Evolutionary conservation across 2,329 filamentous ascomycete genomes (phyloP).

Genomic region (Cytospora chrysosperma): DNA sequence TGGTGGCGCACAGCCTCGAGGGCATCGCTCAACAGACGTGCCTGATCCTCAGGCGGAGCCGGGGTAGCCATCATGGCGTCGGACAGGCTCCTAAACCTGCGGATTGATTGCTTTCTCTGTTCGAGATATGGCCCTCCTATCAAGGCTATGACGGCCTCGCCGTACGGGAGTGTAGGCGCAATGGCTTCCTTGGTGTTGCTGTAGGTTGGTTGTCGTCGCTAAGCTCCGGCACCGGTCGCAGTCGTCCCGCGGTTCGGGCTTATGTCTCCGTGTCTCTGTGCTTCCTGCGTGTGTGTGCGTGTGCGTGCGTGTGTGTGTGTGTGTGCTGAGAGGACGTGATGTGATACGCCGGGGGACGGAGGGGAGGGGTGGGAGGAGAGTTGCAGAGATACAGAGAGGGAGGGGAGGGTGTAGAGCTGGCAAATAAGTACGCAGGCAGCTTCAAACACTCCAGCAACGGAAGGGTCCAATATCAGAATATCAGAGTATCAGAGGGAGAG

Average conservation of each 20-base stretch:
- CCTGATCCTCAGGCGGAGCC: conserved; percentile 74
- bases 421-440: no score
- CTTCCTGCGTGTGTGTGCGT: no score
- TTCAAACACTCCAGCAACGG: not conserved
- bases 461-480: not conserved
- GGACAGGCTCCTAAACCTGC: conserved; percentile 9
- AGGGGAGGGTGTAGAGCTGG: no score
- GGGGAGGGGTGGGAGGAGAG: no score
- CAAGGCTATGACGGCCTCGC: conserved; percentile 19
- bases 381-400: no score
- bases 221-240: conserved; percentile 5
- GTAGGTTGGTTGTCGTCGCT: not conserved
- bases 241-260: not conserved
- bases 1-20: conserved; percentile 95
- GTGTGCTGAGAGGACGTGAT: no score
- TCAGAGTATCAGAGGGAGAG: not conserved
- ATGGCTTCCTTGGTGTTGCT: conserved; percentile 6
- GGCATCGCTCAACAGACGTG: conserved; percentile 94
- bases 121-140: conserved; percentile 18
- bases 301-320: no score
- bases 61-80: conserved; percentile 48
- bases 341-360: no score
- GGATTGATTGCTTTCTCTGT: conserved; percentile 13
- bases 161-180: conserved; percentile 16
- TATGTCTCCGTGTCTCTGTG: no score